These are phyloP conservation scores for Larix kaempferi DNA, from an alignment of 75 land plant genomes.

Conservation along the genomic window DNA sequence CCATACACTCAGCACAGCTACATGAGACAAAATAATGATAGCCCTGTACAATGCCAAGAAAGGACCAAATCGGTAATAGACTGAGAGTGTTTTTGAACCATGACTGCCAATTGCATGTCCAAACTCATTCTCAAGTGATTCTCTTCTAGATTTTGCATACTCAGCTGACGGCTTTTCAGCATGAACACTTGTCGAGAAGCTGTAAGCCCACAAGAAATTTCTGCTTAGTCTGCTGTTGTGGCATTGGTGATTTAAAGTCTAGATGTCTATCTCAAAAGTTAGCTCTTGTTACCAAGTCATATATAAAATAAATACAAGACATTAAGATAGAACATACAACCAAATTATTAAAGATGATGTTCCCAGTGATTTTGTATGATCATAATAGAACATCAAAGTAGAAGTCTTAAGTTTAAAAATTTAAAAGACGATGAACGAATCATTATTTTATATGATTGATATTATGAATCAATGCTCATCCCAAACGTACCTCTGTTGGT, in stretches of 20 bases:
- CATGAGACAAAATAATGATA: slow-evolving; percentile 68
- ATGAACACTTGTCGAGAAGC: slow-evolving; percentile 47
- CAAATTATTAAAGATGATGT: neutral
- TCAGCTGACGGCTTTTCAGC: slow-evolving; percentile 63
- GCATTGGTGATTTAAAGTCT: neutral
- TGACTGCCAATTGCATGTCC: slow-evolving; percentile 51
- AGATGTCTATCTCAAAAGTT: neutral
- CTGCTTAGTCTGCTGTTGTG: neutral
- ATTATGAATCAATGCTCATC: neutral
- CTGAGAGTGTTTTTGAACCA: slow-evolving; percentile 46
- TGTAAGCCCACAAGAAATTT: neutral
- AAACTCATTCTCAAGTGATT: slow-evolving; percentile 58
- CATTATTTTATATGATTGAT: too few relatives aligned
- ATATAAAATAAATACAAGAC: slow-evolving; percentile 3
- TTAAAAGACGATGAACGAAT: neutral
- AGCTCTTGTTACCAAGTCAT: neutral
- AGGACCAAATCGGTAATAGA: slow-evolving; percentile 64
- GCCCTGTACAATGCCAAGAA: slow-evolving; percentile 90
- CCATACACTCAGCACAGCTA: slow-evolving; percentile 73
- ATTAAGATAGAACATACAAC: neutral
- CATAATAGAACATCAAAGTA: neutral
- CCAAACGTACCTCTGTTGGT: slow-evolving; percentile 9
- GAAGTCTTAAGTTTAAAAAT: neutral
- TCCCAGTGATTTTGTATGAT: neutral
- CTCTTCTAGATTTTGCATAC: slow-evolving; percentile 66